Evolutionary conservation across 805 yeast genomes (phyloP).

Genomic region (Vanderwaltozyma verrucispora): DNA sequence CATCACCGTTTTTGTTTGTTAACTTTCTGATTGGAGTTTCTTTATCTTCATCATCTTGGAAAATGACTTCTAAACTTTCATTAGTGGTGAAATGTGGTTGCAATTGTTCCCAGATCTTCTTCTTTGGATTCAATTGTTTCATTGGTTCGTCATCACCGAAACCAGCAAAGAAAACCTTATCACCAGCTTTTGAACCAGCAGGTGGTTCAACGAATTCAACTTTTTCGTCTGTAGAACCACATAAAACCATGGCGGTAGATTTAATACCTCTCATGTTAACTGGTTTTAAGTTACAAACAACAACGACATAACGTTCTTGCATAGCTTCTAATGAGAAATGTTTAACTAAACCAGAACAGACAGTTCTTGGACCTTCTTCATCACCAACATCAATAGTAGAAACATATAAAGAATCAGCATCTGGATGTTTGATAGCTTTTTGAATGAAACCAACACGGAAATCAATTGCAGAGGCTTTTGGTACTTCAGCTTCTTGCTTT

Average conservation of each 20-base stretch:
- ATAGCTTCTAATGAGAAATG: constrained; percentile 83
- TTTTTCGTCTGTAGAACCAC: constrained; percentile 64
- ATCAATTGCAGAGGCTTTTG: constrained; percentile 78
- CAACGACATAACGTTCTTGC: constrained; percentile 88
- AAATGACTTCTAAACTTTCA: constrained; percentile 66
- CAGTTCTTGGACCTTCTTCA: constrained; percentile 94
- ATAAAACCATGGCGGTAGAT: constrained; percentile 92
- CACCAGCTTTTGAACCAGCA: constrained; percentile 86
- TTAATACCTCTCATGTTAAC: constrained; percentile 97
- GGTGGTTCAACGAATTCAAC: constrained; percentile 97
- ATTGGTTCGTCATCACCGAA: constrained; percentile 76
- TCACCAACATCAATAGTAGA: constrained; percentile 97
- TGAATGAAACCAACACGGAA: constrained; percentile 94
- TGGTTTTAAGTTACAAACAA: constrained; percentile 94
- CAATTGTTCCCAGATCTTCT: constrained; percentile 92
- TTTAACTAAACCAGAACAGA: constrained; percentile 92
- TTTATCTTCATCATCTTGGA: constrained; percentile 52
- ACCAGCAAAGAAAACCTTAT: constrained; percentile 89
- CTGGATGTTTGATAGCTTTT: constrained; percentile 94
- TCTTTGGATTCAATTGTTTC: constrained; percentile 90
- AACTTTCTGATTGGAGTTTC: constrained; percentile 61
- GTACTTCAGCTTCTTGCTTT: constrained; percentile 40
- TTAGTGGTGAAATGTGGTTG: constrained; percentile 87
- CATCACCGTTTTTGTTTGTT: constrained; percentile 70
- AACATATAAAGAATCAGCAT: constrained; percentile 92